A percentile compares a stretch with the other conserved stretches of the same genome.
Evolutionary conservation across 495 filamentous ascomycete species (phyloP).

Genomic region (Daldinia loculata): DNA sequence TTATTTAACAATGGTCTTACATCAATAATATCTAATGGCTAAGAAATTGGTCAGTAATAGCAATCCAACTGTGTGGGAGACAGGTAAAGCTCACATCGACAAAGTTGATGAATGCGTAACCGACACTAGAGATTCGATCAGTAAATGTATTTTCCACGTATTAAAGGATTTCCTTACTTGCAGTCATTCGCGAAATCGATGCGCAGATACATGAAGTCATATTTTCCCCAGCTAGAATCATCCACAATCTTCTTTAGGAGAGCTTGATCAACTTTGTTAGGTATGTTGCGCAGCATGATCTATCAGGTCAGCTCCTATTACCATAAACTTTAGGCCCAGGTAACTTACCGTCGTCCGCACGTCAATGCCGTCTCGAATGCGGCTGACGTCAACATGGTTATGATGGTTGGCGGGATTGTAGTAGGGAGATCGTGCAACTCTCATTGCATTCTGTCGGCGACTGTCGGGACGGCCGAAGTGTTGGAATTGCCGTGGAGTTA

Average conservation of each 20-base stretch:
- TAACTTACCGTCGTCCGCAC: conserved; percentile 75
- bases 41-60: conserved; percentile 43
- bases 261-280: conserved; percentile 85
- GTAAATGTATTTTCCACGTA: conserved; percentile 23
- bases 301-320: conserved; percentile 46
- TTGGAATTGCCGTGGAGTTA: conserved; percentile 44
- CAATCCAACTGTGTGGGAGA: background rate
- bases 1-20: conserved; percentile 54
- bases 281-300: conserved; percentile 97
- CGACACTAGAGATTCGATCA: conserved; percentile 71
- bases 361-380: conserved; percentile 72
- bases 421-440: conserved; percentile 51
- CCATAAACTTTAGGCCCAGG: conserved; percentile 1
- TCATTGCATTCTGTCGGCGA: conserved; percentile 55
- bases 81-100: conserved; percentile 67
- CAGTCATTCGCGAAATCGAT: conserved; percentile 91
- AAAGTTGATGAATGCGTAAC: conserved; percentile 98
- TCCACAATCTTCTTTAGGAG: conserved; percentile 83
- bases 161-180: conserved; percentile 69
- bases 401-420: conserved; percentile 61
- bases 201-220: conserved; percentile 94
- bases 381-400: conserved; percentile 71
- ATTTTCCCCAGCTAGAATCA: conserved; percentile 77
- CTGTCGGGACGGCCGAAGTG: conserved; percentile 39
- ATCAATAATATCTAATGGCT: conserved; percentile 77